These are phyloP conservation scores for Metschnikowia chrysomelidarum DNA, from an alignment of 805 yeast genomes.

Conservation along the genomic window DNA sequence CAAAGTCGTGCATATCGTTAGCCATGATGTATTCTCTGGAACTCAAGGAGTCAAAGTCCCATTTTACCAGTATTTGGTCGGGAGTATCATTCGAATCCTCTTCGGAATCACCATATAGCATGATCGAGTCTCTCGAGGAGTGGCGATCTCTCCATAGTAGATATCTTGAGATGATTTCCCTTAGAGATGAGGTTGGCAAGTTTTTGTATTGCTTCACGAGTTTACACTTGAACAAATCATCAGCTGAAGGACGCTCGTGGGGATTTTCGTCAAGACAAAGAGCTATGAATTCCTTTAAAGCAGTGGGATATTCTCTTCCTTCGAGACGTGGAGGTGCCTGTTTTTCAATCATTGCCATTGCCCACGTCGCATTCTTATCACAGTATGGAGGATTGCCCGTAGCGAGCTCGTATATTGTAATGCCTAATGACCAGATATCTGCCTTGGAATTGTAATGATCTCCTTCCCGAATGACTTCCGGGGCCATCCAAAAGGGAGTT, in stretches of 20 bases:
- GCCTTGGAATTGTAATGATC: constrained; percentile 85
- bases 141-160: constrained; percentile 72
- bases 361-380: constrained; percentile 91
- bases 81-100: constrained; percentile 18
- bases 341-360: constrained; percentile 89
- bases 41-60: constrained; percentile 88
- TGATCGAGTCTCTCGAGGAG: constrained; percentile 52
- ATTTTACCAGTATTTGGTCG: constrained; percentile 50
- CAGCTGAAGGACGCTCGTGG: constrained; percentile 82
- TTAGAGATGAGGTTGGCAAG: constrained; percentile 57
- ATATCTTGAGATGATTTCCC: constrained; percentile 73
- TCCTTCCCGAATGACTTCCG: constrained; percentile 94
- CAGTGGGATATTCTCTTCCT: constrained; percentile 76
- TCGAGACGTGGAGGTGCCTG: constrained; percentile 94
- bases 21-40: constrained; percentile 71
- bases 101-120: constrained; percentile 20
- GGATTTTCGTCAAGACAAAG: constrained; percentile 93
- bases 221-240: constrained; percentile 71
- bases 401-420: constrained; percentile 89
- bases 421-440: constrained; percentile 97
- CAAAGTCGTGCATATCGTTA: constrained; percentile 52
- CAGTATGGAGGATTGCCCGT: constrained; percentile 98
- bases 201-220: constrained; percentile 64
- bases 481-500: constrained; percentile 99
- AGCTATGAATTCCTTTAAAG: constrained; percentile 84